Conservation (phyloP, 2,329 filamentous ascomycete species). For the Epichloe elymi region DNA sequence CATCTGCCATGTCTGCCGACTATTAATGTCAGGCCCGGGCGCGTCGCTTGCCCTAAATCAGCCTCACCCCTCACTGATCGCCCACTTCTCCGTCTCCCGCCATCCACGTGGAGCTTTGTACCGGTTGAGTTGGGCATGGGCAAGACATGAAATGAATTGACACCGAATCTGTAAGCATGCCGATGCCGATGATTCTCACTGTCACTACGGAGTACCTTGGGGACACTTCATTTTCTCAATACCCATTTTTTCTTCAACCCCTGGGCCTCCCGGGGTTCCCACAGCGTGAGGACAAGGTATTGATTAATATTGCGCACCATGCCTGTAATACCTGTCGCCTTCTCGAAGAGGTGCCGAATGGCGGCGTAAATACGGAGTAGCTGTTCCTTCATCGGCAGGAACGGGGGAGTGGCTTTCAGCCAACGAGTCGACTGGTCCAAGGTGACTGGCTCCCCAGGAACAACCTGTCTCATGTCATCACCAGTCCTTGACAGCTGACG, state of each 20-base stretch:
- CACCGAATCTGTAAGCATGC: neutral
- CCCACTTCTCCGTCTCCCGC: too few species aligned
- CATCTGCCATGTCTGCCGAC: too few species aligned
- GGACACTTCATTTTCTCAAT: too few species aligned
- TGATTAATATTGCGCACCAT: too few species aligned
- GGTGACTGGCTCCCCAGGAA: neutral
- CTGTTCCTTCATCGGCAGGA: neutral
- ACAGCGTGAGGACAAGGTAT: too few species aligned
- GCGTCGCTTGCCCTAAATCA: too few species aligned
- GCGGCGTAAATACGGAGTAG: neutral
- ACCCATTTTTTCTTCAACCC: too few species aligned
- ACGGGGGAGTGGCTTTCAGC: neutral
- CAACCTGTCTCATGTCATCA: neutral
- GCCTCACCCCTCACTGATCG: neutral
- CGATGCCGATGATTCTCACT: neutral
- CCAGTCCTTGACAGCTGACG: too few species aligned
- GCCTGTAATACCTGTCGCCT: neutral
- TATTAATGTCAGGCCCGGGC: too few species aligned
- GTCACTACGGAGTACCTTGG: too few species aligned
- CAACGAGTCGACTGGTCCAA: neutral
- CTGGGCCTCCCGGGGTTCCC: too few species aligned
- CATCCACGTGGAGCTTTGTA: neutral
- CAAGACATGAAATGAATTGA: neutral
- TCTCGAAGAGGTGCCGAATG: neutral
- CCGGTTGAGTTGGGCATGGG: neutral